A percentile compares a stretch with the other conserved stretches of the same genome.
These are phyloP conservation scores for Globisporangium mamillatum DNA, from an alignment of 352 stramenopile genomes.

Conservation along the genomic window DNA sequence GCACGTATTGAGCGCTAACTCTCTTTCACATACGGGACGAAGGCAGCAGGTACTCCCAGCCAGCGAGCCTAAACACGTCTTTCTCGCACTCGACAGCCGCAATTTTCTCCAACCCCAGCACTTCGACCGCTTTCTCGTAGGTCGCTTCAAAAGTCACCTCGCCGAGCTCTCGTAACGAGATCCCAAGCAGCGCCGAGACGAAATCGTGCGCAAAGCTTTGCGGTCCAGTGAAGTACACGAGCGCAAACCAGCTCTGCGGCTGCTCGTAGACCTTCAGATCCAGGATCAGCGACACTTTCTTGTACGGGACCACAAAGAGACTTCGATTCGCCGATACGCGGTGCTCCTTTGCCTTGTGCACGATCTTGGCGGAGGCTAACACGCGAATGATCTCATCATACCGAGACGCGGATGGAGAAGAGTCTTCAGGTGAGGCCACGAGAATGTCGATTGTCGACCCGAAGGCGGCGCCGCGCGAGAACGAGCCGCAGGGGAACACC, in stretches of 20 bases:
- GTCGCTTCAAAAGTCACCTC: conserved; percentile 59
- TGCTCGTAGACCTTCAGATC: conserved; percentile 67
- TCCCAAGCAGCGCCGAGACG: conserved; percentile 39
- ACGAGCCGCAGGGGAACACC: conserved; percentile 68
- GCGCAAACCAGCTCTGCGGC: conserved; percentile 60
- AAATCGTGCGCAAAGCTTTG: conserved; percentile 51
- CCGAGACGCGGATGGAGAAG: neutral
- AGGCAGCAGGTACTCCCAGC: conserved; percentile 44
- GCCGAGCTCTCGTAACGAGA: conserved; percentile 39
- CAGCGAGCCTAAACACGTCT: conserved; percentile 52
- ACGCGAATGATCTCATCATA: conserved; percentile 41
- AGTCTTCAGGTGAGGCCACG: conserved; percentile 32
- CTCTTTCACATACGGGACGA: conserved; percentile 13
- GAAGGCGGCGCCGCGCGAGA: conserved; percentile 64
- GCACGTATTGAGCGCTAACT: neutral
- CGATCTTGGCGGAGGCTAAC: conserved; percentile 36
- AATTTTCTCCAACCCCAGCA: conserved; percentile 32
- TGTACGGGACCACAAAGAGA: conserved; percentile 62
- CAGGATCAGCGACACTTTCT: conserved; percentile 45
- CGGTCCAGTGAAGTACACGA: conserved; percentile 76
- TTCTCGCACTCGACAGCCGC: conserved; percentile 51
- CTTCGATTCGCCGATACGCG: conserved; percentile 37
- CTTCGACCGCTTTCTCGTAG: conserved; percentile 32
- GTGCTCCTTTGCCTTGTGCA: conserved; percentile 27
- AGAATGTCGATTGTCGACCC: conserved; percentile 74